Percentiles rank a stretch among this genome's conserved stretches.
These are phyloP conservation scores for Trapa bicornis DNA, from an alignment of 345 rosid species.

Conservation along the genomic window DNA sequence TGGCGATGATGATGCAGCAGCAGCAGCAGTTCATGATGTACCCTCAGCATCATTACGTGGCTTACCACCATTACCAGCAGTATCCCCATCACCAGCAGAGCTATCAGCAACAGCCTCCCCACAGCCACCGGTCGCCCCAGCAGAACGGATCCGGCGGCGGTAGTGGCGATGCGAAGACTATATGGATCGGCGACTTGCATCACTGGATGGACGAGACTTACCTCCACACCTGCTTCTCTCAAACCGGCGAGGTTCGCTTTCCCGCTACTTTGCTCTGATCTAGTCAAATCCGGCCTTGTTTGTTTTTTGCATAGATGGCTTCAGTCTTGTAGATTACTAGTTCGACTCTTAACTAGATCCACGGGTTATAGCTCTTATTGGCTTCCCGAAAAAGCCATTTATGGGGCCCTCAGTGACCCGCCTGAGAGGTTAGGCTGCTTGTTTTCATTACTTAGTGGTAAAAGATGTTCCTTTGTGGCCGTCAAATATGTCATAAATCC, in stretches of 20 bases:
- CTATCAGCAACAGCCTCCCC: slow-evolving; percentile 14
- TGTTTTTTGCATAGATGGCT: too few species aligned
- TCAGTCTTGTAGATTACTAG: not conserved
- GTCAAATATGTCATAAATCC: too few species aligned
- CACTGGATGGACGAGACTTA: slow-evolving; percentile 85
- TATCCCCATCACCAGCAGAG: slow-evolving; percentile 20
- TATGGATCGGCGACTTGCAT: slow-evolving; percentile 73
- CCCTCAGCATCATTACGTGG: slow-evolving; percentile 58
- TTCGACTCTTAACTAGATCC: not conserved
- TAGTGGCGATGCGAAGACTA: slow-evolving; percentile 47
- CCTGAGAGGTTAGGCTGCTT: not conserved
- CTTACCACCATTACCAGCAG: slow-evolving; percentile 18
- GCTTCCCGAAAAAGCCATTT: too few species aligned
- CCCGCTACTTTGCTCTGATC: not conserved
- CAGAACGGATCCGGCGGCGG: slow-evolving; percentile 23
- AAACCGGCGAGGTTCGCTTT: slow-evolving; percentile 49
- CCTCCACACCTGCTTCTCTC: slow-evolving; percentile 60
- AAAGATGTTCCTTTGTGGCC: too few species aligned
- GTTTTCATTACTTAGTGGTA: too few species aligned
- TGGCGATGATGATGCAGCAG: slow-evolving; percentile 52
- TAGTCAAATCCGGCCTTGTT: not conserved
- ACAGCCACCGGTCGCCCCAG: slow-evolving; percentile 20
- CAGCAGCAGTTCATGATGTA: slow-evolving; percentile 97
- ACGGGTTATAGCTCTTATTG: not conserved
- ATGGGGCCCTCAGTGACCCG: not conserved